phyloP scores from a whole-genome alignment of 352 stramenopile genomes.

The Aphanomyces invadans region DNA sequence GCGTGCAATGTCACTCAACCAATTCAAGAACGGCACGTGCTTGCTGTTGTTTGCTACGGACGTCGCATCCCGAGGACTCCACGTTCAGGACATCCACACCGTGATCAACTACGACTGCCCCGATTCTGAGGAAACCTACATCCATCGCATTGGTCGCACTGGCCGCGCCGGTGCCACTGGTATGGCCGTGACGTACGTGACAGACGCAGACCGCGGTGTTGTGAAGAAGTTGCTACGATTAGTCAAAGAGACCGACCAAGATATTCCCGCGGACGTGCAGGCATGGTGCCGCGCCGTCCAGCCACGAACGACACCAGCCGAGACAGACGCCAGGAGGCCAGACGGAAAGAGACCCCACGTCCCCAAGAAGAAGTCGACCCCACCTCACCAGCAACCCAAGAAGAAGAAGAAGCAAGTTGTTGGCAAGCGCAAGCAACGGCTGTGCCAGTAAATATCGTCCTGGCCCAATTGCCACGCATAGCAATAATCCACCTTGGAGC shows the following conservation, averaged over 20 bases:
- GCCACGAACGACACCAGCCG: neutral
- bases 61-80: constrained; percentile 83
- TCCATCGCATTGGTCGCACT: constrained; percentile 89
- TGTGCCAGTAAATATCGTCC: neutral
- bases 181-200: constrained; percentile 56
- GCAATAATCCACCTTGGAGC: neutral
- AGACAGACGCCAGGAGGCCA: neutral
- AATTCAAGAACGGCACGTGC: constrained; percentile 92
- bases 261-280: neutral
- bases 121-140: constrained; percentile 90
- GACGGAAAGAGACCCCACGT: no score
- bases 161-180: constrained; percentile 82
- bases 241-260: neutral
- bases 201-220: constrained; percentile 39
- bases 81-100: constrained; percentile 85
- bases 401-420: constrained; percentile 14
- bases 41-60: constrained; percentile 89
- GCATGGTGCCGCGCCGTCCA: neutral
- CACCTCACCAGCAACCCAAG: neutral
- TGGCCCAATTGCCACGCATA: neutral
- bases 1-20: constrained; percentile 93
- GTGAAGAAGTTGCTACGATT: neutral
- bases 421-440: constrained; percentile 16
- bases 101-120: constrained; percentile 91
- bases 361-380: constrained; percentile 14